phyloP scores from a whole-genome alignment of 2,329 filamentous ascomycete genomes.

The Albifimbria verrucaria region DNA sequence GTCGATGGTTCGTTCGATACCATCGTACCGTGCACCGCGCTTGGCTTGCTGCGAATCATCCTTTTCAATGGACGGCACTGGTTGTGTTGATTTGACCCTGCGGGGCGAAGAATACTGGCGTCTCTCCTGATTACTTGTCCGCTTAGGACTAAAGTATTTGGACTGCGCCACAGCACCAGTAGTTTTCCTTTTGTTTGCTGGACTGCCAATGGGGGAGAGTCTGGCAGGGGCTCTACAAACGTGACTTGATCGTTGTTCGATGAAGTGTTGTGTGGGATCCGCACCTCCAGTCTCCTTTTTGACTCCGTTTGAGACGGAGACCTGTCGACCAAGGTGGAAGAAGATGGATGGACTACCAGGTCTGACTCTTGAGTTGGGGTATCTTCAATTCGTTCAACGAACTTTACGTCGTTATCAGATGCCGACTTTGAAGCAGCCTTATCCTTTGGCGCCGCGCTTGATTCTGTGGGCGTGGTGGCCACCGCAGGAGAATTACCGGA shows the following conservation, averaged over 20 bases:
- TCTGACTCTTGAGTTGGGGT: no score
- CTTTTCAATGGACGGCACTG: slow-evolving; percentile 15
- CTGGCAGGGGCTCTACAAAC: background rate
- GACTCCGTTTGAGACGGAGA: no score
- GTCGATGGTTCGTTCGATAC: slow-evolving; percentile 24
- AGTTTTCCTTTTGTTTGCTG: background rate
- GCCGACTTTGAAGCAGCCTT: no score
- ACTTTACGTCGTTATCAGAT: no score
- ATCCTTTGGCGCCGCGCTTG: no score
- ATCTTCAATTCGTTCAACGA: no score
- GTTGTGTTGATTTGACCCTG: background rate
- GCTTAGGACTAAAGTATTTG: background rate
- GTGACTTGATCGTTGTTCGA: background rate
- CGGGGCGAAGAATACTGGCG: background rate
- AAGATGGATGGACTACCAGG: no score
- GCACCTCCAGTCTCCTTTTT: no score
- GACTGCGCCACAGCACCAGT: no score
- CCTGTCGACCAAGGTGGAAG: no score
- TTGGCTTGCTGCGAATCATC: slow-evolving; percentile 3
- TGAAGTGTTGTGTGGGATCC: no score
- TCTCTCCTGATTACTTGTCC: background rate
- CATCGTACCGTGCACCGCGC: slow-evolving; percentile 24
- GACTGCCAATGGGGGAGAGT: background rate
- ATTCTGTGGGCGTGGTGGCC: background rate
- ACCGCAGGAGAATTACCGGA: background rate